Percentiles rank a stretch among this genome's conserved stretches.
These are phyloP conservation scores for Pleurostoma richardsiae DNA, from an alignment of 2,329 filamentous ascomycete genomes.

Conservation along the genomic window DNA sequence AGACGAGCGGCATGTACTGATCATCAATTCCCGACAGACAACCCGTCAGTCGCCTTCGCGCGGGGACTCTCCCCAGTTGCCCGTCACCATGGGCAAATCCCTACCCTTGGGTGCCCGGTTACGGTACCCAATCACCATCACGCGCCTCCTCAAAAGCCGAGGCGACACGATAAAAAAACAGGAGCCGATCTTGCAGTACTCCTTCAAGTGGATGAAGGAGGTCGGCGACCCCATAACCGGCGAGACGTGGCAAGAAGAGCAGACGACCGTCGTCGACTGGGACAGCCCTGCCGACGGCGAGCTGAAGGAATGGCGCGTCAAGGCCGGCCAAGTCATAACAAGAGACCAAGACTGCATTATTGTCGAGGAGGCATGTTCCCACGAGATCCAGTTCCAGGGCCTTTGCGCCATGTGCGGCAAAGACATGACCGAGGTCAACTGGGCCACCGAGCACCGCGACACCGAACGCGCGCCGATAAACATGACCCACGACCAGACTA, in stretches of 20 bases:
- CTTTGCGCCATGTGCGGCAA: constrained; percentile 90
- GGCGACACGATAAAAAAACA: constrained; percentile 73
- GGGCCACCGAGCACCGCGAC: constrained; percentile 74
- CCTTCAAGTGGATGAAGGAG: constrained; percentile 73
- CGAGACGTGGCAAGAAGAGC: constrained; percentile 61
- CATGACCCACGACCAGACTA: constrained; percentile 88
- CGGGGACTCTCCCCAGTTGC: not conserved
- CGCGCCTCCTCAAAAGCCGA: constrained; percentile 70
- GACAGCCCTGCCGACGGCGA: constrained; percentile 79
- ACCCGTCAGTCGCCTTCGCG: no score
- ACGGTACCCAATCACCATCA: constrained; percentile 91
- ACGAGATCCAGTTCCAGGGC: constrained; percentile 86
- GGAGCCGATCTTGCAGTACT: constrained; percentile 80
- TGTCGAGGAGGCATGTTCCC: constrained; percentile 85
- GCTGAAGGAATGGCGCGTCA: constrained; percentile 71
- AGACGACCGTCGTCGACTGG: constrained; percentile 70
- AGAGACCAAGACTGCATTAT: constrained; percentile 59
- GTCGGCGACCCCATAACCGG: constrained; percentile 60
- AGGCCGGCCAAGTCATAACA: constrained; percentile 58
- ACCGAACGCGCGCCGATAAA: constrained; percentile 86
- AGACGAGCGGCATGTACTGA: no score
- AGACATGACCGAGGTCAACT: constrained; percentile 90
- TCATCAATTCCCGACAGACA: no score
- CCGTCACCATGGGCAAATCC: constrained; percentile 33
- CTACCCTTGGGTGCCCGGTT: constrained; percentile 58